Evolutionary conservation across 208 protist genomes (phyloP), one percentile per base, ranked within the genome.

Genomic region (Kentomonas sorsogonicus): DNA sequence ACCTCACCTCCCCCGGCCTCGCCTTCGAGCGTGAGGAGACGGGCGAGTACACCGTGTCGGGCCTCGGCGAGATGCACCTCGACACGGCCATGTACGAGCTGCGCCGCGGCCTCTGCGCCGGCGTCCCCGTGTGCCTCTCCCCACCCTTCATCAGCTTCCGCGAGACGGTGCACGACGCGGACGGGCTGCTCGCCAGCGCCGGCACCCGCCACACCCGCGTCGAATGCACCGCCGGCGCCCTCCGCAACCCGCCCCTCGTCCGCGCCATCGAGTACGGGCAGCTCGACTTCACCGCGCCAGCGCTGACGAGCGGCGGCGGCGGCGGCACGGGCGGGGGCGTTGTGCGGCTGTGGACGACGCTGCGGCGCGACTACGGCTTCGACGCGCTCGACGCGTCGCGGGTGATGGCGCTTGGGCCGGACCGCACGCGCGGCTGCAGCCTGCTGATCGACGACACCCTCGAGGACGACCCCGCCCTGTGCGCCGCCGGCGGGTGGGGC

Each of bases 61-160:
- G 98, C 10, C 97, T 96, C 15, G 99, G 98, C 5, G 99, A 99
- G 78, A 63, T 99, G n/a, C 98, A 99, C 66, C 73, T 99, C 2
- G 98, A 99, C 74, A 97, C 91, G 30, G 89, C 97, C 1, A 67
- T 99, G 64, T 92, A 99, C 55, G 98, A 99, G 67, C 70, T 99
- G 13, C 80, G 98, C 16, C 67, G 68, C 31, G 70, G 50, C 4
- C 72, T 89, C 29, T 94, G 87, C 71, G 66, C 72, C 44, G 53
- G 60, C 15, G 69, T 76, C 1, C 63, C 62, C n/a, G 52, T 91
- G 20, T 76, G 77, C 10, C 47, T 95, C 10, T 93, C 95, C 26
- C 98, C 99, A 79, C 98, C 98, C 1, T 95, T 97, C 18, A 97
- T 99, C 0, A 72, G 81, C 15, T 98, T 99, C 60, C 86, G 74